A percentile compares a stretch with the other conserved stretches of the same genome.
phyloP scores from a whole-genome alignment of 2,329 filamentous ascomycete genomes.

The Fusarium metavorans region DNA sequence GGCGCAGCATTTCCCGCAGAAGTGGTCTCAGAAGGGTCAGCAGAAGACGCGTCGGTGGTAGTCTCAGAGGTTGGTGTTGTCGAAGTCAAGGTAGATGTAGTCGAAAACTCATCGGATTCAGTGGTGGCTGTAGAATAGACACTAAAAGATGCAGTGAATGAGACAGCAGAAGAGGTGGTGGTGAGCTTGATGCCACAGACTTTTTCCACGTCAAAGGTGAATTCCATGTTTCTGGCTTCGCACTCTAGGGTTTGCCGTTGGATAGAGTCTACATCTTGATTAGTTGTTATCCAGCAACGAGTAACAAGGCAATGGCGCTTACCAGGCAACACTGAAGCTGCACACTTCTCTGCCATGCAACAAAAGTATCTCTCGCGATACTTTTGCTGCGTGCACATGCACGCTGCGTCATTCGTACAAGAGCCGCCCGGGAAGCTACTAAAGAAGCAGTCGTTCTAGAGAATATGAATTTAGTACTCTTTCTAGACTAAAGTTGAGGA shows the following conservation, averaged over 20 bases:
- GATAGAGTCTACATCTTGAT: neutral
- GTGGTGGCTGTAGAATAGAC: neutral
- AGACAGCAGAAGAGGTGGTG: neutral
- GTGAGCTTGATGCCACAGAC: neutral
- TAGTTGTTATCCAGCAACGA: neutral
- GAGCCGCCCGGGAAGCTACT: neutral
- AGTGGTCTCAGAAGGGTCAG: neutral
- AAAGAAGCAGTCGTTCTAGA: neutral
- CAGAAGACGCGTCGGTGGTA: neutral
- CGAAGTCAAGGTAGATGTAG: neutral
- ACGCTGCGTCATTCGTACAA: conserved; percentile 6
- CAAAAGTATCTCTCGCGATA: conserved; percentile 24
- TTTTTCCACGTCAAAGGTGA: neutral
- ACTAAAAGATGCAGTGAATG: neutral
- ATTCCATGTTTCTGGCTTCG: neutral
- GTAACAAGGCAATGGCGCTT: neutral
- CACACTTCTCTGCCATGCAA: conserved; percentile 24
- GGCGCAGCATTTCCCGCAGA: neutral
- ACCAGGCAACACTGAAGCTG: neutral
- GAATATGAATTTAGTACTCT: neutral
- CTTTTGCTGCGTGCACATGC: conserved; percentile 24
- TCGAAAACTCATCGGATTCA: neutral
- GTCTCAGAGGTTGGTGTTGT: neutral
- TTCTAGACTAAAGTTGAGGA: neutral
- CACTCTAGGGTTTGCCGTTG: neutral